These are phyloP conservation scores for Stygiomarasmius scandens DNA, from an alignment of 1,284 basidiomycete species.

Conservation along the genomic window DNA sequence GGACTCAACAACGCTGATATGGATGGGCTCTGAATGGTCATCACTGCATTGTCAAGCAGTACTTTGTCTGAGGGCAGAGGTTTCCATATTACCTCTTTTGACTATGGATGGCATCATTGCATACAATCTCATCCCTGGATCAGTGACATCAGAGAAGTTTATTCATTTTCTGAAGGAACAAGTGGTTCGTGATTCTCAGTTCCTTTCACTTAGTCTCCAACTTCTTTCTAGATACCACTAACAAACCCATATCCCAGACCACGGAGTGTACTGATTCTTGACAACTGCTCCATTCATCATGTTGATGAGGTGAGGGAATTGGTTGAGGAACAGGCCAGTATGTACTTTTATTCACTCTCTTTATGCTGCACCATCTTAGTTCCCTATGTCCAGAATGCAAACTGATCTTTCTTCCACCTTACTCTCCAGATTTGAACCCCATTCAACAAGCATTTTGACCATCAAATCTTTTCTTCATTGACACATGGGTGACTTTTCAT, in stretches of 20 bases:
- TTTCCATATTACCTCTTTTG: constrained; percentile 34
- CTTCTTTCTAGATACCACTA: constrained; percentile 4
- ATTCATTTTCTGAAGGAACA: background rate
- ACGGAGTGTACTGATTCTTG: constrained; percentile 8
- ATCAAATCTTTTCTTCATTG: constrained; percentile 12
- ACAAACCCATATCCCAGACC: constrained; percentile 13
- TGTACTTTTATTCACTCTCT: background rate
- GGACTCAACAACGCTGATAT: constrained; percentile 14
- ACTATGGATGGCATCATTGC: constrained; percentile 16
- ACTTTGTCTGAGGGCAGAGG: constrained; percentile 31
- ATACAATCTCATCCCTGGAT: constrained; percentile 1
- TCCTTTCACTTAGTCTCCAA: background rate
- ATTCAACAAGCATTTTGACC: constrained; percentile 11
- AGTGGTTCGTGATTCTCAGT: background rate
- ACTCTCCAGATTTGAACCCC: constrained; percentile 12
- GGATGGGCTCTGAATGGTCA: constrained; percentile 26
- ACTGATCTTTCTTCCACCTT: constrained; percentile 9
- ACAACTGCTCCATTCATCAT: constrained; percentile 14
- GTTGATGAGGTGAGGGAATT: constrained; percentile 1
- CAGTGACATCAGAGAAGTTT: background rate
- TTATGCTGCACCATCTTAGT: background rate
- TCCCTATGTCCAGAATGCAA: constrained; percentile 10
- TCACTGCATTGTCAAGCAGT: constrained; percentile 18
- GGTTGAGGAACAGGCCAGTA: constrained; percentile 10
- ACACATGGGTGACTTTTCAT: background rate